A percentile compares a stretch with the other conserved stretches of the same genome.
phyloP scores from a whole-genome alignment of 352 stramenopile genomes.

The Phytopythium kandeliae region DNA sequence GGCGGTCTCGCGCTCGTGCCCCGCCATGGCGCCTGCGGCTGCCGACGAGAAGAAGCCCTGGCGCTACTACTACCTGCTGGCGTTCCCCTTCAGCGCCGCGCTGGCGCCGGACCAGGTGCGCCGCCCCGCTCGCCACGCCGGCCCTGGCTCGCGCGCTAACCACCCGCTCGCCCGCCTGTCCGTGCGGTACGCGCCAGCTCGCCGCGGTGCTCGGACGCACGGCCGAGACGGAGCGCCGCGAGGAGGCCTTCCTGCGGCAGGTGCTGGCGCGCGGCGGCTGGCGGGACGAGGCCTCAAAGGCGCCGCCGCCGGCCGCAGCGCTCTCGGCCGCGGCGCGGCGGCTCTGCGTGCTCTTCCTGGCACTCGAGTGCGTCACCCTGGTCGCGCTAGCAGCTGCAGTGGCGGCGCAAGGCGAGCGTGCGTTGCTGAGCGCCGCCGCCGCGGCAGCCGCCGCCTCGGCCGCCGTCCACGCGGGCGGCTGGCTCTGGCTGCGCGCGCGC shows the following conservation, averaged over 20 bases:
- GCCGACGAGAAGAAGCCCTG: constrained; percentile 44
- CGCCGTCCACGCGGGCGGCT: constrained; percentile 18
- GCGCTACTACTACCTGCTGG: constrained; percentile 65
- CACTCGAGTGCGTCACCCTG: constrained; percentile 14
- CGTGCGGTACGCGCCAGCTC: constrained; percentile 28
- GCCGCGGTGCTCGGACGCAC: constrained; percentile 40
- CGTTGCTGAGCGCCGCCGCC: constrained; percentile 6
- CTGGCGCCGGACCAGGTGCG: constrained; percentile 33
- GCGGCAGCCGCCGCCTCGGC: constrained; percentile 4
- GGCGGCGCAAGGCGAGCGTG: constrained; percentile 2
- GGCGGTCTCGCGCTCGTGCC: too few species aligned
- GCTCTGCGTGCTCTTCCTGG: constrained; percentile 15
- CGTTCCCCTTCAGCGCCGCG: constrained; percentile 25
- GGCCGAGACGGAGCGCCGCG: constrained; percentile 29
- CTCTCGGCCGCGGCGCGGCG: constrained; percentile 21
- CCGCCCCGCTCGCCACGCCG: too few species aligned
- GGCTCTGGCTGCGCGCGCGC: constrained; percentile 9
- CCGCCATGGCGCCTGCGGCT: not conserved
- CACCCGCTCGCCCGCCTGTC: too few species aligned
- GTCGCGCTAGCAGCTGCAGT: constrained; percentile 5
- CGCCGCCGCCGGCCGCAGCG: constrained; percentile 17
- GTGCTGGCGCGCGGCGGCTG: constrained; percentile 26
- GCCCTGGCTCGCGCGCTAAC: not conserved
- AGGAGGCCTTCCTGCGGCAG: constrained; percentile 44
- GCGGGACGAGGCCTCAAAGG: constrained; percentile 10